A percentile compares a stretch with the other conserved stretches of the same genome.
Evolutionary conservation across 2,329 filamentous ascomycete species (phyloP).

Genomic region (Alternaria sp.): DNA sequence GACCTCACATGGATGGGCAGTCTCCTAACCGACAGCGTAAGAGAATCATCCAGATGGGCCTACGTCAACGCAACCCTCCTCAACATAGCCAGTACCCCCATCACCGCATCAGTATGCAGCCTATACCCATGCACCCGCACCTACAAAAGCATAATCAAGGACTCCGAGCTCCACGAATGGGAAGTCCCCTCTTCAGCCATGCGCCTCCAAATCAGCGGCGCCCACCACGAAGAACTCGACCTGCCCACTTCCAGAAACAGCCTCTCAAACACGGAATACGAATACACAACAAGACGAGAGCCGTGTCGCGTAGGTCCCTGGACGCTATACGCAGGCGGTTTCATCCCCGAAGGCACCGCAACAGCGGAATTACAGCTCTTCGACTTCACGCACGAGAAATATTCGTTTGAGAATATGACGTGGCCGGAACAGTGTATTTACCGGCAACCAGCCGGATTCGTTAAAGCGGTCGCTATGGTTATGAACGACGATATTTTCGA

Average conservation of each 20-base stretch:
- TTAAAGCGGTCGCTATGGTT: background rate
- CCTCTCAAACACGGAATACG: background rate
- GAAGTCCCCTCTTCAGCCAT: background rate
- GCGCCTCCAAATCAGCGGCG: background rate
- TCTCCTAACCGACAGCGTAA: background rate
- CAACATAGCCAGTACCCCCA: background rate
- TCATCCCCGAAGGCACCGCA: background rate
- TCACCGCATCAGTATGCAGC: background rate
- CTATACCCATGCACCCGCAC: background rate
- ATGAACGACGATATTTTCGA: background rate
- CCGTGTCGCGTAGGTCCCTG: background rate
- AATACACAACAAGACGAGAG: background rate
- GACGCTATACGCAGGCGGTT: background rate
- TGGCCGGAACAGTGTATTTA: background rate
- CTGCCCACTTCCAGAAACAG: background rate
- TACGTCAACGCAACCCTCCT: background rate
- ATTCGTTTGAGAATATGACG: background rate
- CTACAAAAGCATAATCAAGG: background rate
- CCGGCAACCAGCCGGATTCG: background rate
- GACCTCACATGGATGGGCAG: background rate
- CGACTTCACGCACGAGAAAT: background rate
- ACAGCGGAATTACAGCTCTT: background rate
- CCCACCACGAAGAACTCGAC: background rate
- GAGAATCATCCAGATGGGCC: background rate
- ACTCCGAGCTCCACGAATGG: background rate